phyloP scores from a whole-genome alignment of 75 land plant species.

The Cryptomeria japonica region DNA sequence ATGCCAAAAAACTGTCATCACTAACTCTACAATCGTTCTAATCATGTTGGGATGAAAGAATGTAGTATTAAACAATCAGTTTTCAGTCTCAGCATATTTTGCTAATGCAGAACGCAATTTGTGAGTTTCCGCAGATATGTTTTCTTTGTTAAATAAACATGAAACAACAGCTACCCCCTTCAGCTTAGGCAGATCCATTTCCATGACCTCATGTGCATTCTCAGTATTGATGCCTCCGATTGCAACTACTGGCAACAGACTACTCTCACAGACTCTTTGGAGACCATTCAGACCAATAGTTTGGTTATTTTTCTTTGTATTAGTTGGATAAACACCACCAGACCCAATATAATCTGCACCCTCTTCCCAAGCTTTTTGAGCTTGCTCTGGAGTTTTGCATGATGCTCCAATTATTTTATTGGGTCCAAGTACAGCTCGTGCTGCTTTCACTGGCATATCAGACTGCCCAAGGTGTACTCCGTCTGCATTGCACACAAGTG shows the following conservation, averaged over 20 bases:
- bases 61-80: not conserved
- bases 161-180: slow-evolving; percentile 93
- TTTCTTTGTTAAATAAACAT: slow-evolving; percentile 69
- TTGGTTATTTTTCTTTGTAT: slow-evolving; percentile 74
- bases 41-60: not conserved
- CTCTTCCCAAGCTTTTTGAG: slow-evolving; percentile 68
- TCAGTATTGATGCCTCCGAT: slow-evolving; percentile 74
- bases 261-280: slow-evolving; percentile 57
- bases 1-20: not conserved
- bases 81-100: slow-evolving; percentile 3
- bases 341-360: slow-evolving; percentile 93
- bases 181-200: slow-evolving; percentile 50
- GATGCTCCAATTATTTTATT: slow-evolving; percentile 88
- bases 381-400: slow-evolving; percentile 88
- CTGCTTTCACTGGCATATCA: slow-evolving; percentile 66
- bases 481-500: slow-evolving; percentile 84
- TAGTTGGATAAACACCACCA: slow-evolving; percentile 89
- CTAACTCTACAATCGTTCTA: not conserved
- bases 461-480: slow-evolving; percentile 94
- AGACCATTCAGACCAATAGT: slow-evolving; percentile 82
- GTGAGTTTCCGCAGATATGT: slow-evolving; percentile 42
- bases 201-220: slow-evolving; percentile 68
- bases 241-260: slow-evolving; percentile 88
- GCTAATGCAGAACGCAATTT: slow-evolving; percentile 26
- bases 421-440: slow-evolving; percentile 72